A percentile compares a stretch with the other conserved stretches of the same genome.
Conservation (phyloP, 2,329 filamentous ascomycete species). For the Exophiala bonariae region DNA sequence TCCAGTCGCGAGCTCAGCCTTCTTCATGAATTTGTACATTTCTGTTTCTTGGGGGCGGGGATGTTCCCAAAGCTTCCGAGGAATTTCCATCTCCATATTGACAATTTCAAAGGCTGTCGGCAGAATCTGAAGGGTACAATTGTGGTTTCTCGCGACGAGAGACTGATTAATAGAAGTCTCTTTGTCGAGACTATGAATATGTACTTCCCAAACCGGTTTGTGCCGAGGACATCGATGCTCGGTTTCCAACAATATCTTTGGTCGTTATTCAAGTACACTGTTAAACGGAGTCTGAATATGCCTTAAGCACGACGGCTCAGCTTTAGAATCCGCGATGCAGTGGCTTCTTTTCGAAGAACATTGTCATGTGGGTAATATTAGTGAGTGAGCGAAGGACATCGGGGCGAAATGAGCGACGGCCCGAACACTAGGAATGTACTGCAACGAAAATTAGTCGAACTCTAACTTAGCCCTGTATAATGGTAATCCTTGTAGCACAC, state of each 20-base stretch:
- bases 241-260: background rate
- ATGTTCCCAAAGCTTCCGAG: conserved; percentile 69
- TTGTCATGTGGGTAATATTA: no score
- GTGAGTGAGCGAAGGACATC: no score
- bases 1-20: conserved; percentile 32
- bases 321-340: no score
- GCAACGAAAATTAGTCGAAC: no score
- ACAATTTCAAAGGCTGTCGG: background rate
- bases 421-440: no score
- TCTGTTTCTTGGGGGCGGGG: conserved; percentile 59
- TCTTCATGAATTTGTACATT: conserved; percentile 64
- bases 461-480: no score
- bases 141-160: background rate
- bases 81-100: conserved; percentile 28
- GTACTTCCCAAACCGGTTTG: background rate
- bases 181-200: background rate
- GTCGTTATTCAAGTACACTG: background rate
- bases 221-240: background rate
- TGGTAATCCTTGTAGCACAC: no score
- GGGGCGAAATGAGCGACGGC: no score
- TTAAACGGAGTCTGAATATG: background rate
- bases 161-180: background rate
- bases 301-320: no score
- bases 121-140: no score
- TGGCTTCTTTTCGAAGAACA: no score